These are phyloP conservation scores for Gossypium raimondii DNA, from an alignment of 345 rosid genomes.

Conservation along the genomic window DNA sequence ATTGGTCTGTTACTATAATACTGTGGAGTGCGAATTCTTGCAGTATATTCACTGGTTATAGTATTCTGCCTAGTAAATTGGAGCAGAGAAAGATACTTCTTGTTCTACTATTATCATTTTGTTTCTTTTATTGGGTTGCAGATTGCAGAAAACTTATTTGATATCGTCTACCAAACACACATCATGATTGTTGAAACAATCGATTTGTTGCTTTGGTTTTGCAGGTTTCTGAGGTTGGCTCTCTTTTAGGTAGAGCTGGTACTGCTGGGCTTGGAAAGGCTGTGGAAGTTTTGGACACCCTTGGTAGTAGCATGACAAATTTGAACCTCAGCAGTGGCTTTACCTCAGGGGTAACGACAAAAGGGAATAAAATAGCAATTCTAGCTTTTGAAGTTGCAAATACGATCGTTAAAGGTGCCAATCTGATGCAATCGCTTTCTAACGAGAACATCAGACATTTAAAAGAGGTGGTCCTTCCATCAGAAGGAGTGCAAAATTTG, in stretches of 20 bases:
- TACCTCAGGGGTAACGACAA: constrained; percentile 68
- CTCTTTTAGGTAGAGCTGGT: constrained; percentile 84
- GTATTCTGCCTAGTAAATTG: not conserved
- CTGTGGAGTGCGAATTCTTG: not conserved
- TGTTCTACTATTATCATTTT: not conserved
- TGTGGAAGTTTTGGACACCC: constrained; percentile 84
- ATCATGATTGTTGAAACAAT: not conserved
- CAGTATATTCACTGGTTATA: not conserved
- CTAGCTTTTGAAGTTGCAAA: constrained; percentile 96
- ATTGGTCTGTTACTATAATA: not conserved
- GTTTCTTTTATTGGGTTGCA: not conserved
- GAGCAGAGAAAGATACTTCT: not conserved
- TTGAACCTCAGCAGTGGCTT: constrained; percentile 60
- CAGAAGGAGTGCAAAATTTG: constrained; percentile 81
- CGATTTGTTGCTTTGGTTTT: constrained; percentile 20
- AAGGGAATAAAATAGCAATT: constrained; percentile 75
- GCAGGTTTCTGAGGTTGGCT: constrained; percentile 94
- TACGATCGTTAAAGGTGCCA: constrained; percentile 88
- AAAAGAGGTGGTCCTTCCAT: constrained; percentile 80
- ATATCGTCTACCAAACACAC: not conserved
- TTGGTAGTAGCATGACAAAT: constrained; percentile 93
- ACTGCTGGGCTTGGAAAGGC: constrained; percentile 85
- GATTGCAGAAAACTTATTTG: not conserved
- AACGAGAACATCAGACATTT: constrained; percentile 62
- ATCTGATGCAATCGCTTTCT: constrained; percentile 85